phyloP scores from a whole-genome alignment of 345 rosid species.

The Ailanthus altissimus region DNA sequence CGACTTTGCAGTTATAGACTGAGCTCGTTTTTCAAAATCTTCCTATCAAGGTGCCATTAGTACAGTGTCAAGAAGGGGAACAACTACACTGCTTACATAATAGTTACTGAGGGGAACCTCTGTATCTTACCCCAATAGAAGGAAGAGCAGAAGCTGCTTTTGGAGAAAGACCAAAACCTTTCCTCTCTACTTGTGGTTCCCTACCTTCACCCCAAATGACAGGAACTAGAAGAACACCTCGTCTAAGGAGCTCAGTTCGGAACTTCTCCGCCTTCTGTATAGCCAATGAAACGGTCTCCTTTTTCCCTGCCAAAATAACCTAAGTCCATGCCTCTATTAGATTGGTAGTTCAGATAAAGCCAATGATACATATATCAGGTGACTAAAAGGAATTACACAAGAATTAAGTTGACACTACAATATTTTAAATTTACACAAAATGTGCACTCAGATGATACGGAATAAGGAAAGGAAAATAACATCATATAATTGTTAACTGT shows the following conservation, averaged over 20 bases:
- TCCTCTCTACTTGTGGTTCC: conserved; percentile 58
- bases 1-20: conserved; percentile 77
- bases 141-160: conserved; percentile 74
- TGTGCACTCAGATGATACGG: neutral
- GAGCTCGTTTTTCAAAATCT: conserved; percentile 81
- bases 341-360: neutral
- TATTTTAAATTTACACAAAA: neutral
- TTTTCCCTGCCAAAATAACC: conserved; percentile 92
- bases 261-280: conserved; percentile 83
- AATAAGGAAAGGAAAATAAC: neutral
- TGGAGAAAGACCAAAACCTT: conserved; percentile 73
- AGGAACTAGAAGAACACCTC: conserved; percentile 92
- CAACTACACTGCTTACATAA: neutral
- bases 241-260: conserved; percentile 77
- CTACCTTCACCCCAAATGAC: conserved; percentile 77
- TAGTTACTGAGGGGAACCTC: conserved; percentile 12
- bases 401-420: neutral
- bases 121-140: conserved; percentile 70
- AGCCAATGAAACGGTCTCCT: conserved; percentile 64
- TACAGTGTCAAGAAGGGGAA: conserved; percentile 20
- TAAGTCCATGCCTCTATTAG: conserved; percentile 32
- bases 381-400: neutral
- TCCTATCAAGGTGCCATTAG: conserved; percentile 51
- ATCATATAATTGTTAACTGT: neutral
- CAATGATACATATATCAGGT: neutral